Evolutionary conservation across 1,284 basidiomycete species (phyloP).

Genomic region (Trametes sp.): DNA sequence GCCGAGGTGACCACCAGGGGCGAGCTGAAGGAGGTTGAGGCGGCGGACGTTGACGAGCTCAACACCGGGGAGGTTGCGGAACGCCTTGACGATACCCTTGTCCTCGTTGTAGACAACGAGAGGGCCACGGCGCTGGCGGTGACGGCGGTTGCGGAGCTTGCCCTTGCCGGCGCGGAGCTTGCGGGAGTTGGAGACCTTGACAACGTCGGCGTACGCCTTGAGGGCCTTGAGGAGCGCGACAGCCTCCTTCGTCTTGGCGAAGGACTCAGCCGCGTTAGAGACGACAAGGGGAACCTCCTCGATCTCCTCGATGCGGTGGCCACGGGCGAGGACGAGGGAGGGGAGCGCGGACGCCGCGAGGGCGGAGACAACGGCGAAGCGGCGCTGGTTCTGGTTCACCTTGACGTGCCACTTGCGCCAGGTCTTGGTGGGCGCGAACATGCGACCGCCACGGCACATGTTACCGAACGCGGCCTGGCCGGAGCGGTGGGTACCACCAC

Average conservation of each 20-base stretch:
- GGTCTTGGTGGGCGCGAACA: conserved; percentile 99
- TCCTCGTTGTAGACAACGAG: conserved; percentile 98
- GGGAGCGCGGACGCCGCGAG: conserved; percentile 98
- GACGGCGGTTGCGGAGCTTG: conserved; percentile 96
- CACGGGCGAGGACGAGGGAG: conserved; percentile 98
- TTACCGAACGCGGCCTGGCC: conserved; percentile 99
- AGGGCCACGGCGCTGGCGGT: conserved; percentile 97
- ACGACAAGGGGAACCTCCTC: conserved; percentile 98
- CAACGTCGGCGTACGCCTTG: conserved; percentile 92
- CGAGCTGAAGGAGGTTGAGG: conserved; percentile 98
- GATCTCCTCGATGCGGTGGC: conserved; percentile 98
- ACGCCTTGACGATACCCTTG: conserved; percentile 97
- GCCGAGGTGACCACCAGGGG: conserved; percentile 98
- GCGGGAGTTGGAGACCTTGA: conserved; percentile 97
- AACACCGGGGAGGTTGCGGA: conserved; percentile 99
- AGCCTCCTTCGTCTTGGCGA: conserved; percentile 98
- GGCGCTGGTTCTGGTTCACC: conserved; percentile 99
- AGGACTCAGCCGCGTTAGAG: conserved; percentile 80
- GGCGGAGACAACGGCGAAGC: conserved; percentile 97
- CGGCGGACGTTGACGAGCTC: conserved; percentile 96
- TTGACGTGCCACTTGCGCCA: conserved; percentile 99
- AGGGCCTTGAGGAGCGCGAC: conserved; percentile 93
- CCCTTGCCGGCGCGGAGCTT: conserved; percentile 98
- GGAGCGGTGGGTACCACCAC: conserved; percentile 98
- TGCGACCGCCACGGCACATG: conserved; percentile 99